Conservation (phyloP, 164 flowering plant genomes). For the Dillenia turbinata region DNA sequence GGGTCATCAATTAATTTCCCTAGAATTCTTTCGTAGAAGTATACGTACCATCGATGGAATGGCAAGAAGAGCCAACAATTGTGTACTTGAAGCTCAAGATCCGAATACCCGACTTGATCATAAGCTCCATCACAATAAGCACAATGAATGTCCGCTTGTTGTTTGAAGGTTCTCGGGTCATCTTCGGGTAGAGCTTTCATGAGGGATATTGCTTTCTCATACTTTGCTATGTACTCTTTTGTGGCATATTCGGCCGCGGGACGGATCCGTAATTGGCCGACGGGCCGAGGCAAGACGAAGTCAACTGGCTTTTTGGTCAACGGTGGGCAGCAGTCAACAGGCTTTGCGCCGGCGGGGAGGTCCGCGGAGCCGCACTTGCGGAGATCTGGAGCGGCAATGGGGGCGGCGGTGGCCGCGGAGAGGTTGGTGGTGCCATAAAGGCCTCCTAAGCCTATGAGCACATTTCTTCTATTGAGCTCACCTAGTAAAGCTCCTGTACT, state of each 20-base stretch:
- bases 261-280: no score
- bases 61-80: constrained; percentile 66
- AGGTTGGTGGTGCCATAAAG: constrained; percentile 3
- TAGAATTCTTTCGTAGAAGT: constrained; percentile 43
- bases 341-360: constrained; percentile 13
- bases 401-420: not conserved
- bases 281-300: not conserved
- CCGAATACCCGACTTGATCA: constrained; percentile 37
- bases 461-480: constrained; percentile 7
- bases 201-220: constrained; percentile 12
- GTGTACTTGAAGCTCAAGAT: constrained; percentile 52
- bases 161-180: constrained; percentile 55
- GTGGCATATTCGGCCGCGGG: no score
- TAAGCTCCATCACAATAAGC: constrained; percentile 63
- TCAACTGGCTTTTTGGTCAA: constrained; percentile 3
- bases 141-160: constrained; percentile 67
- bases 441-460: constrained; percentile 17
- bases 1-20: constrained; percentile 60
- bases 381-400: constrained; percentile 11
- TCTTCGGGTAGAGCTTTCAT: constrained; percentile 35
- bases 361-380: constrained; percentile 17
- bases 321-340: constrained; percentile 20
- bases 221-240: constrained; percentile 19
- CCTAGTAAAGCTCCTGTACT: no score
- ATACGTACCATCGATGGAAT: constrained; percentile 44